phyloP scores from a whole-genome alignment of 2,329 filamentous ascomycete genomes.

The Stemphylium vesicarium region DNA sequence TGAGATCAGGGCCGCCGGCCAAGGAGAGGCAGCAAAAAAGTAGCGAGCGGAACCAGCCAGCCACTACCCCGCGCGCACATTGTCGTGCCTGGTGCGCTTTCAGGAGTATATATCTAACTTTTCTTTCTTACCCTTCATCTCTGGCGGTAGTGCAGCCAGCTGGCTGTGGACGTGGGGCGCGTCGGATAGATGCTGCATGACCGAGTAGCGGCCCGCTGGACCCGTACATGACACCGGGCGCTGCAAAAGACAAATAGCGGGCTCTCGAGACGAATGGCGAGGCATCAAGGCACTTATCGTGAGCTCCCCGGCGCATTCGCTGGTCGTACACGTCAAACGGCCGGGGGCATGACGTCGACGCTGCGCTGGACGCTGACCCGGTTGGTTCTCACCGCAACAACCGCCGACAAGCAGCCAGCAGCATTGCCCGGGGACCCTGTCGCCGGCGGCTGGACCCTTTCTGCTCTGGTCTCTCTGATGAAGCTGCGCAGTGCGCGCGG shows the following conservation, averaged over 20 bases:
- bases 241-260: neutral
- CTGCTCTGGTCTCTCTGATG: too few species aligned
- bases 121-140: too few species aligned
- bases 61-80: too few species aligned
- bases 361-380: neutral
- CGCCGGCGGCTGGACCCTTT: slow-evolving; percentile 3
- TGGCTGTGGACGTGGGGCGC: too few species aligned
- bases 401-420: neutral
- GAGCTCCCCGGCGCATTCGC: slow-evolving; percentile 4
- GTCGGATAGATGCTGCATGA: too few species aligned
- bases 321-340: slow-evolving; percentile 12
- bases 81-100: too few species aligned
- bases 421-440: neutral
- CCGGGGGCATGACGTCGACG: slow-evolving; percentile 11
- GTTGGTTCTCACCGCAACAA: slow-evolving; percentile 5
- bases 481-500: too few species aligned
- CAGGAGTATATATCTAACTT: too few species aligned
- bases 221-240: neutral
- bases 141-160: too few species aligned
- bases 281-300: slow-evolving; percentile 5
- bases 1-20: neutral
- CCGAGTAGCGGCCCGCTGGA: slow-evolving; percentile 6
- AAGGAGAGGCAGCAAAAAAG: neutral
- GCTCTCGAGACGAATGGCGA: neutral
- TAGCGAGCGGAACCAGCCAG: neutral